These are phyloP conservation scores for Filobasidium wieringae DNA, from an alignment of 768 basidiomycete species.

Conservation along the genomic window DNA sequence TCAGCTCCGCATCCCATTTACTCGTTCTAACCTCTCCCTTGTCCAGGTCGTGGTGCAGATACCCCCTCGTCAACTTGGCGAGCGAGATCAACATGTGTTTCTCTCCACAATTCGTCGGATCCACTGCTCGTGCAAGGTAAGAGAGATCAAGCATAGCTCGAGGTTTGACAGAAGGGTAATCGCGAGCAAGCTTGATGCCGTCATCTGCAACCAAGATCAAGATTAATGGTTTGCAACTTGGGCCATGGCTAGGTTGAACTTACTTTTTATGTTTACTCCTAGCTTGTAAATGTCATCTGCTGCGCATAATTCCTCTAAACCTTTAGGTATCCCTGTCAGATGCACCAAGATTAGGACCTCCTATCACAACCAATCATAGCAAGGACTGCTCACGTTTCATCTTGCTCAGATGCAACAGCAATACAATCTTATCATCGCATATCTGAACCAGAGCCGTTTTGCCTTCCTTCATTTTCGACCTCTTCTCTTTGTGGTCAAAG, in stretches of 20 bases:
- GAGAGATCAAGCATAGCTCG: slow-evolving; percentile 26
- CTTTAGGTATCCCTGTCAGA: slow-evolving; percentile 20
- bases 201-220: slow-evolving; percentile 18
- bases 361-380: neutral
- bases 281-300: slow-evolving; percentile 21
- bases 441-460: slow-evolving; percentile 27
- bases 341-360: neutral
- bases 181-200: slow-evolving; percentile 27
- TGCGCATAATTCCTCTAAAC: slow-evolving; percentile 19
- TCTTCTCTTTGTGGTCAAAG: neutral
- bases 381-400: slow-evolving; percentile 19
- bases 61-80: slow-evolving; percentile 22
- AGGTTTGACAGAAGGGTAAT: slow-evolving; percentile 24
- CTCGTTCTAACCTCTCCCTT: slow-evolving; percentile 27
- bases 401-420: slow-evolving; percentile 26
- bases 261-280: slow-evolving; percentile 25
- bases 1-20: slow-evolving; percentile 23
- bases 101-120: slow-evolving; percentile 26
- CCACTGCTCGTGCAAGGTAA: slow-evolving; percentile 27
- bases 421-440: slow-evolving; percentile 22
- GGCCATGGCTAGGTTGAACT: neutral
- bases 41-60: slow-evolving; percentile 21
- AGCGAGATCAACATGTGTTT: slow-evolving; percentile 24
- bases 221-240: neutral
- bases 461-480: slow-evolving; percentile 11